phyloP scores from a whole-genome alignment of 2,329 filamentous ascomycete species.

The Fusarium setosum region DNA sequence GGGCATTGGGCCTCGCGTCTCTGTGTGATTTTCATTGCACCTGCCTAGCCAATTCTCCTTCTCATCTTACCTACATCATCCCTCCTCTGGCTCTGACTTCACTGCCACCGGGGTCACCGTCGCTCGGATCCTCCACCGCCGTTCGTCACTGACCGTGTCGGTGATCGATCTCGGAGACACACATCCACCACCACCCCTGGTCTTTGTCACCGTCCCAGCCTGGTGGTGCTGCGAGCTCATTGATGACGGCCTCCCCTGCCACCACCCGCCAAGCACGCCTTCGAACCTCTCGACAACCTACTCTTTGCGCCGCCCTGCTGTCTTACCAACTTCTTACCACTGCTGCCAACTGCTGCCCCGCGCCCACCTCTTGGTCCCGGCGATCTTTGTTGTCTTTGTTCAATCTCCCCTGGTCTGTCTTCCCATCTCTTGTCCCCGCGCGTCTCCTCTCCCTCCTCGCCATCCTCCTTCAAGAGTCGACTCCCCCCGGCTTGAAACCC shows the following conservation, averaged over 20 bases:
- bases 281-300: slow-evolving; percentile 20
- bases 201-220: slow-evolving; percentile 29
- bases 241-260: slow-evolving; percentile 26
- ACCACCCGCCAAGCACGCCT: slow-evolving; percentile 28
- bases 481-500: not conserved
- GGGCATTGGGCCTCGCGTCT: not conserved
- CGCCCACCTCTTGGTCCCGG: slow-evolving; percentile 24
- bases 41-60: not conserved
- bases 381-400: slow-evolving; percentile 22
- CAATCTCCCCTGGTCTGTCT: too few species aligned
- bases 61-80: not conserved
- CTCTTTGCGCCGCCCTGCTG: slow-evolving; percentile 22
- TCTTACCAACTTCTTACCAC: slow-evolving; percentile 33
- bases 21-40: not conserved
- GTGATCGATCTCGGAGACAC: slow-evolving; percentile 33
- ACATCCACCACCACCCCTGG: slow-evolving; percentile 13
- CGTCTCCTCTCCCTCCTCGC: not conserved
- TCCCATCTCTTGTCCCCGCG: not conserved
- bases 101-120: slow-evolving; percentile 24
- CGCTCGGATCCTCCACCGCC: slow-evolving; percentile 29
- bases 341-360: slow-evolving; percentile 18
- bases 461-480: not conserved
- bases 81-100: slow-evolving; percentile 9
- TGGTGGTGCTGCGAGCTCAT: slow-evolving; percentile 34
- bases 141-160: slow-evolving; percentile 14